phyloP scores from a whole-genome alignment of 441 rosid genomes.

The Corymbia citriodora region DNA sequence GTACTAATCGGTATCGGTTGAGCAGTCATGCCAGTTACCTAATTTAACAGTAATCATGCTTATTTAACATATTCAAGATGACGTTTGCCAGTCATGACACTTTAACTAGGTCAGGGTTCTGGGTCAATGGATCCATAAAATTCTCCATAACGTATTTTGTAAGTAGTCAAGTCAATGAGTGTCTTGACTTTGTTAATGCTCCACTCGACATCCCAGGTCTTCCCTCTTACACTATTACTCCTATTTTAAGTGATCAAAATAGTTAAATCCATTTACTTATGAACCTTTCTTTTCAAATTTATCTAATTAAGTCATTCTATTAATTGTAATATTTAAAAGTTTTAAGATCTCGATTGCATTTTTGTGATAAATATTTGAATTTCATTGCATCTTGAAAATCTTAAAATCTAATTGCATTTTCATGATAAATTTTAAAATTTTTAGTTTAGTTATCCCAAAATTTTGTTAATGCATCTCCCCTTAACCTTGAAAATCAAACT shows the following conservation, averaged over 20 bases:
- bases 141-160: background rate
- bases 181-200: background rate
- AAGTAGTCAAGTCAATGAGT: background rate
- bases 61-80: background rate
- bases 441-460: too few species aligned
- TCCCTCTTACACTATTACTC: background rate
- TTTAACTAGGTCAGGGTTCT: background rate
- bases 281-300: background rate
- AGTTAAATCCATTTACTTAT: background rate
- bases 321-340: background rate
- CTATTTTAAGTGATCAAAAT: background rate
- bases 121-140: background rate
- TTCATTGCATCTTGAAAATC: accelerated
- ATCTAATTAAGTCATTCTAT: background rate
- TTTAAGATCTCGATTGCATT: too few species aligned
- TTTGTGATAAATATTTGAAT: too few species aligned
- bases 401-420: accelerated
- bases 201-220: background rate
- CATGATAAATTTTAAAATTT: too few species aligned
- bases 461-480: background rate
- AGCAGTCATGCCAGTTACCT: background rate
- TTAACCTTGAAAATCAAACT: background rate
- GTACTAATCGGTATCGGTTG: background rate
- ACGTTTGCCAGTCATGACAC: background rate
- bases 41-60: background rate